These are phyloP conservation scores for Annulohypoxylon maeteangense DNA, from an alignment of 495 filamentous ascomycete genomes.

Conservation along the genomic window DNA sequence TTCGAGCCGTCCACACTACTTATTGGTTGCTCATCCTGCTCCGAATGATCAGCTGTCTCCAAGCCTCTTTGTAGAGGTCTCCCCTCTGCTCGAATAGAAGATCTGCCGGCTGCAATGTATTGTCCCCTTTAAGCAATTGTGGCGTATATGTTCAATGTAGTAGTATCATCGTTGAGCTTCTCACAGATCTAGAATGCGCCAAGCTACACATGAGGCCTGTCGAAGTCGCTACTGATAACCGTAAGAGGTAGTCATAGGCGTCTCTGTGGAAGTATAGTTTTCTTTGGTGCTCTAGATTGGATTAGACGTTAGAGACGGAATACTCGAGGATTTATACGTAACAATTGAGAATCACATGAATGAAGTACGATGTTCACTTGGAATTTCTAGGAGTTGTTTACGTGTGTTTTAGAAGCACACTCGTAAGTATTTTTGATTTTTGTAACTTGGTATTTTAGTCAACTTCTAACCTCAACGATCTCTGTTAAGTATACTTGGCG, in stretches of 20 bases:
- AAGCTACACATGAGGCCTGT: background rate
- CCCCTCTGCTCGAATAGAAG: background rate
- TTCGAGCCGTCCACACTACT: background rate
- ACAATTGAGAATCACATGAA: too few species aligned
- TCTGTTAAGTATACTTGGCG: too few species aligned
- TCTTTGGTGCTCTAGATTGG: too few species aligned
- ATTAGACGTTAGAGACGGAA: too few species aligned
- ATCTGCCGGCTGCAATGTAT: background rate
- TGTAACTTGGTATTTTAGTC: too few species aligned
- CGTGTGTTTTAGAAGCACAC: too few species aligned
- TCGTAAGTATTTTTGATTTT: too few species aligned
- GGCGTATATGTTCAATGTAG: background rate
- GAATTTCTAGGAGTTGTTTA: too few species aligned
- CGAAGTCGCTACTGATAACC: background rate
- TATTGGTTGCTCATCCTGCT: background rate
- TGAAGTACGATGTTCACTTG: too few species aligned
- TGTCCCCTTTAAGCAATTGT: background rate
- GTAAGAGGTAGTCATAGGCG: background rate
- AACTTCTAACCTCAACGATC: too few species aligned
- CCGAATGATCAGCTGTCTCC: slow-evolving; percentile 2
- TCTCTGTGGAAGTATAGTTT: too few species aligned
- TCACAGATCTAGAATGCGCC: background rate
- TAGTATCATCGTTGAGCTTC: background rate
- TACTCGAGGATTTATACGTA: too few species aligned
- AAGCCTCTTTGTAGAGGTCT: background rate